phyloP scores from a whole-genome alignment of 768 basidiomycete genomes.

The Lentinula sp. region DNA sequence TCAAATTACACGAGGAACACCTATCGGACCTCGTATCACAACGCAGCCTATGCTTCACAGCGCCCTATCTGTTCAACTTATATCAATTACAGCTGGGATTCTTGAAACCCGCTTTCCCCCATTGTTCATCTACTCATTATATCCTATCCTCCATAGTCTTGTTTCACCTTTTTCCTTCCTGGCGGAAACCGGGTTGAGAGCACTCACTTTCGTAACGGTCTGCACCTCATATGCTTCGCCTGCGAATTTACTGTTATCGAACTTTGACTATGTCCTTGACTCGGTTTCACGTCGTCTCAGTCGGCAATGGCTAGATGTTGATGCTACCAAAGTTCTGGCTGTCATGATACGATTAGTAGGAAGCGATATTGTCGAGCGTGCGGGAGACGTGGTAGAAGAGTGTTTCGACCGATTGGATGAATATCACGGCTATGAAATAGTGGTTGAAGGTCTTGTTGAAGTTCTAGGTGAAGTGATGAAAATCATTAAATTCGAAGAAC shows the following conservation, averaged over 20 bases:
- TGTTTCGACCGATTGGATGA: constrained; percentile 96
- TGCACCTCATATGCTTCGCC: constrained; percentile 84
- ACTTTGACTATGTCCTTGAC: constrained; percentile 96
- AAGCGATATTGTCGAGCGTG: constrained; percentile 77
- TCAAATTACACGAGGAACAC: constrained; percentile 35
- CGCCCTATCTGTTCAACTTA: constrained; percentile 63
- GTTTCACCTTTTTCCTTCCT: constrained; percentile 67
- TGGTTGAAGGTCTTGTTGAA: constrained; percentile 84
- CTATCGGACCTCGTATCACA: constrained; percentile 17
- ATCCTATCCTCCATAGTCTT: constrained; percentile 82
- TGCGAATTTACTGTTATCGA: constrained; percentile 82
- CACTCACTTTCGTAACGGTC: constrained; percentile 66
- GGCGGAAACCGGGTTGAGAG: constrained; percentile 68
- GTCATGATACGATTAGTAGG: constrained; percentile 87
- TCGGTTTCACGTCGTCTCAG: constrained; percentile 81
- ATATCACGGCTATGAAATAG: constrained; percentile 84
- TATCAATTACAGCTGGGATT: constrained; percentile 68
- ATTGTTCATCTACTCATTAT: constrained; percentile 72
- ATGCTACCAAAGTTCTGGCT: constrained; percentile 84
- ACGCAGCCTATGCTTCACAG: constrained; percentile 65
- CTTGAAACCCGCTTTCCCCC: constrained; percentile 67
- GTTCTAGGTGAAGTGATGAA: constrained; percentile 83
- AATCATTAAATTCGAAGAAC: constrained; percentile 58
- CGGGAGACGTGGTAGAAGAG: constrained; percentile 93
- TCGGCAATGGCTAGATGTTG: constrained; percentile 74